These are phyloP conservation scores for Catharanthus roseus DNA, from an alignment of 257 asterid species.

Conservation along the genomic window DNA sequence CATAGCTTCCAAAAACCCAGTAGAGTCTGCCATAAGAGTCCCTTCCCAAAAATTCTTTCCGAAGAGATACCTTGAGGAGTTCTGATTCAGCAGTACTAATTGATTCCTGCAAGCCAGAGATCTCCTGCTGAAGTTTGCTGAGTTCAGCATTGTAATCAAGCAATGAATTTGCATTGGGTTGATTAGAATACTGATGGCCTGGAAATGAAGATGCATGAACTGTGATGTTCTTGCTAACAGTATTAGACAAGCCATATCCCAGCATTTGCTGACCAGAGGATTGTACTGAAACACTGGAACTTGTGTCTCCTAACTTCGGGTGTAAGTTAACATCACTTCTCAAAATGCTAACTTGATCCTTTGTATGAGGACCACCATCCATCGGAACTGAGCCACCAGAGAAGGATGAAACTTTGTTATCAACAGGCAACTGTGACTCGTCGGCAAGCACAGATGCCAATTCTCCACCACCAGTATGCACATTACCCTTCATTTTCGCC, in stretches of 20 bases:
- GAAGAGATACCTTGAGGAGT: constrained; percentile 49
- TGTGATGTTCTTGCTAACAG: constrained; percentile 19
- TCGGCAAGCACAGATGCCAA: constrained; percentile 32
- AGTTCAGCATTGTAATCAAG: constrained; percentile 40
- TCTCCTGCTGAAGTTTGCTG: constrained; percentile 43
- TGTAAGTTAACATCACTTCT: constrained; percentile 17
- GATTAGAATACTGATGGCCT: constrained; percentile 23
- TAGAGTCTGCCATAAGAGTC: constrained; percentile 81
- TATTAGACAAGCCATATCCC: constrained; percentile 23
- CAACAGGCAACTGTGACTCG: constrained; percentile 41
- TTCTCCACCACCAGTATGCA: constrained; percentile 40
- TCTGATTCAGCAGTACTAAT: constrained; percentile 58
- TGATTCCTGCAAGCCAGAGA: constrained; percentile 45
- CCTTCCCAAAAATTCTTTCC: constrained; percentile 80
- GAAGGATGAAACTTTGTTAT: constrained; percentile 23
- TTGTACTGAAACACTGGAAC: constrained; percentile 23
- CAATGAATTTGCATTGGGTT: constrained; percentile 31
- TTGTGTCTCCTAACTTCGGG: constrained; percentile 12
- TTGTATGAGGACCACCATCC: constrained; percentile 23
- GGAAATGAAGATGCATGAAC: constrained; percentile 21
- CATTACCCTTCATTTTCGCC: constrained; percentile 45
- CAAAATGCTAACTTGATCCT: constrained; percentile 18
- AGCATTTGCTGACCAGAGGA: constrained; percentile 28
- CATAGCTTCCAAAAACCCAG: constrained; percentile 57
- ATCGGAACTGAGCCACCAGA: constrained; percentile 24